phyloP scores from a whole-genome alignment of 768 basidiomycete genomes.

The Agaricus sinodeliciosus region DNA sequence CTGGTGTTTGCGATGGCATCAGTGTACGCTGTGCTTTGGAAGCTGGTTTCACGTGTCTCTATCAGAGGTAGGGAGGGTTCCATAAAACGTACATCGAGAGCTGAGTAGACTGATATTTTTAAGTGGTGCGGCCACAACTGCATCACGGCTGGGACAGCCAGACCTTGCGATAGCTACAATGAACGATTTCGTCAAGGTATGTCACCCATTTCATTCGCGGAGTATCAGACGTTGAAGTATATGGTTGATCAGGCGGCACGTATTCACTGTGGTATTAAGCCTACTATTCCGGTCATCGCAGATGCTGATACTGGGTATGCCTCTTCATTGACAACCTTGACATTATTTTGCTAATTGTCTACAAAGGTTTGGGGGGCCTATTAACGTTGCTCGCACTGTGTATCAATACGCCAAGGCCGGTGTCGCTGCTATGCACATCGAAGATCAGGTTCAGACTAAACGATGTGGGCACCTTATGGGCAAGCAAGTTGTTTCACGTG shows the following conservation, averaged over 20 bases:
- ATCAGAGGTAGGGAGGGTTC: conserved; percentile 50
- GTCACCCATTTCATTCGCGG: conserved; percentile 1
- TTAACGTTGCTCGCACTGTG: conserved; percentile 71
- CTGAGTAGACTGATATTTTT: neutral
- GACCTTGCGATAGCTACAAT: conserved; percentile 74
- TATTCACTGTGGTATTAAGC: conserved; percentile 64
- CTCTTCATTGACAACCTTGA: neutral
- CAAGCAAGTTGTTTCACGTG: conserved; percentile 76
- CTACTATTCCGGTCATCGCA: conserved; percentile 65
- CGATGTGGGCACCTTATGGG: conserved; percentile 76
- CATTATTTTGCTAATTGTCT: neutral
- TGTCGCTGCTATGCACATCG: conserved; percentile 71
- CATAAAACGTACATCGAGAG: neutral
- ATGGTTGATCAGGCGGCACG: conserved; percentile 40
- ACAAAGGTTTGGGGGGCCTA: conserved; percentile 58
- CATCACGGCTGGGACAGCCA: conserved; percentile 72
- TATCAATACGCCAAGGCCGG: conserved; percentile 64
- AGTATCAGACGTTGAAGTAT: neutral
- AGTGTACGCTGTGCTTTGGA: conserved; percentile 76
- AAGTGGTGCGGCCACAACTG: conserved; percentile 75
- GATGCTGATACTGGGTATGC: conserved; percentile 73
- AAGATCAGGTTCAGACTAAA: conserved; percentile 80
- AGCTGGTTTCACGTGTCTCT: conserved; percentile 71
- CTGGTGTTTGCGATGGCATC: conserved; percentile 78
- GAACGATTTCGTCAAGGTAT: conserved; percentile 66